Conservation (phyloP, 768 basidiomycete species). For the Nidularia sp. region DNA sequence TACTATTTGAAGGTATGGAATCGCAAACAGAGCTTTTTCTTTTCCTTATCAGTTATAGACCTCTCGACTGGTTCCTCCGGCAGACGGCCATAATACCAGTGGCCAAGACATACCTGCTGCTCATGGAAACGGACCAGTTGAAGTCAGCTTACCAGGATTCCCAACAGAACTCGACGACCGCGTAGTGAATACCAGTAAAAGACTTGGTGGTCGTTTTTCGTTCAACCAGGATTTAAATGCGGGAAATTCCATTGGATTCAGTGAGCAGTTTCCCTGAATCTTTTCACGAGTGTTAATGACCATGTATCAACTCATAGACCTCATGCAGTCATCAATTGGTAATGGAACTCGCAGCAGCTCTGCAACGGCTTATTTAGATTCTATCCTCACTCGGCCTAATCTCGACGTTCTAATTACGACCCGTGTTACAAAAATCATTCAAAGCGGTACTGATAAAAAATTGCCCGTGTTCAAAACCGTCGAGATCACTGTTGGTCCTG, state of each 20-base stretch:
- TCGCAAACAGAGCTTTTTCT: background rate
- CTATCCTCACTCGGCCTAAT: background rate
- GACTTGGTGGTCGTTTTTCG: slow-evolving; percentile 4
- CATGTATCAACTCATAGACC: background rate
- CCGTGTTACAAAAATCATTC: slow-evolving; percentile 14
- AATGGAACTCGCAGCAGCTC: background rate
- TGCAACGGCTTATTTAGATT: slow-evolving; percentile 1
- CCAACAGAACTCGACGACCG: background rate
- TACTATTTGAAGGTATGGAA: slow-evolving; percentile 20
- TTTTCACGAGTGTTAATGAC: background rate
- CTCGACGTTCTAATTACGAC: background rate
- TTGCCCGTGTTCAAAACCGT: slow-evolving; percentile 3
- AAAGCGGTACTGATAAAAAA: background rate
- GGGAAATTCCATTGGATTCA: slow-evolving; percentile 3
- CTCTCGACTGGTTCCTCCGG: background rate
- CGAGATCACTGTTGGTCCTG: slow-evolving; percentile 7
- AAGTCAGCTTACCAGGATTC: slow-evolving; percentile 1
- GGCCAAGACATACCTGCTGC: slow-evolving; percentile 19
- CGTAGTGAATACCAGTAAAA: background rate
- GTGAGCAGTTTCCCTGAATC: background rate
- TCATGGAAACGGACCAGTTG: slow-evolving; percentile 12
- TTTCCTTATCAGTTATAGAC: background rate
- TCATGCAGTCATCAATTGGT: slow-evolving; percentile 3
- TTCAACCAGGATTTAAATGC: slow-evolving; percentile 3
- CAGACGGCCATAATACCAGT: slow-evolving; percentile 15